Conservation (phyloP, 352 stramenopile genomes). For the Phytopythium chamaehyphon region DNA sequence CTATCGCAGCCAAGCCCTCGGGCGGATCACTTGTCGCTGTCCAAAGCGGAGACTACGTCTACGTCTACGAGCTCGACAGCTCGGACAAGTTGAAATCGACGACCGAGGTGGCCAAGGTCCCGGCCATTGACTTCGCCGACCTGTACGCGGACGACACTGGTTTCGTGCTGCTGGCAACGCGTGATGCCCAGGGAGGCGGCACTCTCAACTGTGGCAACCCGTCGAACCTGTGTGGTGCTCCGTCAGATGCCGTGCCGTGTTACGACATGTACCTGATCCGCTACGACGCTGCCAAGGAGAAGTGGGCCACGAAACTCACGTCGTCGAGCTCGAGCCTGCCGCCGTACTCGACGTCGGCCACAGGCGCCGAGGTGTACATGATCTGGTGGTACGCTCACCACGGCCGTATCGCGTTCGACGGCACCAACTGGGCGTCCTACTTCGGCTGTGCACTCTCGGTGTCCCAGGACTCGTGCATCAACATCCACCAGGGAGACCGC, state of each 20-base stretch:
- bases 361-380: constrained; percentile 50
- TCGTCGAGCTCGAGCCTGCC: constrained; percentile 42
- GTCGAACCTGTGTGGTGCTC: constrained; percentile 42
- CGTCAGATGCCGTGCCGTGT: constrained; percentile 33
- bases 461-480: constrained; percentile 53
- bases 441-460: constrained; percentile 54
- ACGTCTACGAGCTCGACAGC: constrained; percentile 43
- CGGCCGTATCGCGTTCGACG: constrained; percentile 51
- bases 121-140: constrained; percentile 48
- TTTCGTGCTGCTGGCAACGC: constrained; percentile 48
- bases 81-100: constrained; percentile 41
- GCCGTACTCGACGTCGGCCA: constrained; percentile 44
- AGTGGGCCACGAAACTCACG: constrained; percentile 55
- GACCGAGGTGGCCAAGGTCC: constrained; percentile 27
- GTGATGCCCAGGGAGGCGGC: constrained; percentile 40
- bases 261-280: constrained; percentile 64
- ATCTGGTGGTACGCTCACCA: constrained; percentile 73
- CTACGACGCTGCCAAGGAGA: constrained; percentile 44
- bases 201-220: constrained; percentile 59
- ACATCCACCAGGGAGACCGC: constrained; percentile 65
- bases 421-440: constrained; percentile 60
- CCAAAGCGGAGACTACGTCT: constrained; percentile 40
- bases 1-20: constrained; percentile 35
- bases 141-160: constrained; percentile 50
- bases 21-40: constrained; percentile 46